A percentile compares a stretch with the other conserved stretches of the same genome.
Evolutionary conservation across 1,139 yeast species (phyloP).

Genomic region (Pichia sp.): DNA sequence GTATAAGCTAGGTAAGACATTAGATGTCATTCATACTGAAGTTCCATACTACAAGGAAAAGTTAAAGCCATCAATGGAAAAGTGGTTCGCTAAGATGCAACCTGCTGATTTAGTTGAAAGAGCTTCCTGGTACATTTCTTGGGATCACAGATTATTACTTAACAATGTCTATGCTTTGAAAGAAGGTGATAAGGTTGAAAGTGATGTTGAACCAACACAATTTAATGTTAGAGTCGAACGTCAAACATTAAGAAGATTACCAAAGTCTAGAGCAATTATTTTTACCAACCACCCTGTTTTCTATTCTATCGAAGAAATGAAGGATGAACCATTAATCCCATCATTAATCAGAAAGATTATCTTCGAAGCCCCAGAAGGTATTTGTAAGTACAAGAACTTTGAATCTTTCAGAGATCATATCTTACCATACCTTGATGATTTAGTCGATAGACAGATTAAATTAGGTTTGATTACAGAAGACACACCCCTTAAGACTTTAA

Average conservation of each 20-base stretch:
- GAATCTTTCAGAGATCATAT: slow-evolving; percentile 58
- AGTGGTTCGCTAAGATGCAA: slow-evolving; percentile 64
- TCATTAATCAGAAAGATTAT: slow-evolving; percentile 60
- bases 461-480: slow-evolving; percentile 54
- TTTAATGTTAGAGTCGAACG: slow-evolving; percentile 57
- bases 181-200: slow-evolving; percentile 38
- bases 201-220: slow-evolving; percentile 35
- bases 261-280: slow-evolving; percentile 49
- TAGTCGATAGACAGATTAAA: slow-evolving; percentile 57
- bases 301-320: slow-evolving; percentile 72
- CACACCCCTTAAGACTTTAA: slow-evolving; percentile 57
- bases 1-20: slow-evolving; percentile 55
- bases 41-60: slow-evolving; percentile 74
- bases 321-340: slow-evolving; percentile 74
- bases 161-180: slow-evolving; percentile 53
- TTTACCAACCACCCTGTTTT: slow-evolving; percentile 67
- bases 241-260: slow-evolving; percentile 53
- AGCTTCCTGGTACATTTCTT: slow-evolving; percentile 73
- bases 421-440: slow-evolving; percentile 52
- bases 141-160: slow-evolving; percentile 62
- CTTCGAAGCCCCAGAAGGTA: slow-evolving; percentile 64
- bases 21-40: slow-evolving; percentile 64
- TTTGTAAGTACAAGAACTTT: slow-evolving; percentile 62
- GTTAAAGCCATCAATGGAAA: slow-evolving; percentile 69
- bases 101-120: slow-evolving; percentile 65